Percentiles rank a stretch among this genome's conserved stretches.
phyloP scores from a whole-genome alignment of 2,329 filamentous ascomycete genomes.

The Fusarium xylarioides region DNA sequence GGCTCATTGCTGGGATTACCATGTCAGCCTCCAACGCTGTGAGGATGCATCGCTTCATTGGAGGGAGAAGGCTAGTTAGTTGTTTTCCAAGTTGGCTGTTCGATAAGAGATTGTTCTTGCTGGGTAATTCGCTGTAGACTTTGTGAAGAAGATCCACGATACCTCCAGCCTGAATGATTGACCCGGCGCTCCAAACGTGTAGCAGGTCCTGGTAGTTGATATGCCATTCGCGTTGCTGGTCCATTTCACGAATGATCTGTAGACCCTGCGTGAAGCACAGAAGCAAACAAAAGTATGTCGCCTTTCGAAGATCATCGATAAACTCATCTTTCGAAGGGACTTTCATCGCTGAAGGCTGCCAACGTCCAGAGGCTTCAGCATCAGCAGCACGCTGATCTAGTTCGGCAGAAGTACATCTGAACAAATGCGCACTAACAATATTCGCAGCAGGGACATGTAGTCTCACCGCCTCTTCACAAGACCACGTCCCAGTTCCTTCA shows the following conservation, averaged over 20 bases:
- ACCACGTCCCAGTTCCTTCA: constrained; percentile 2
- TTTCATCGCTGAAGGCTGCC: background rate
- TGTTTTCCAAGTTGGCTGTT: background rate
- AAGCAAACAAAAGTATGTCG: background rate
- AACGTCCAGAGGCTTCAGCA: background rate
- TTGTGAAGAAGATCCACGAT: background rate
- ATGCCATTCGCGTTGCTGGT: background rate
- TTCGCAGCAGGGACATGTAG: background rate
- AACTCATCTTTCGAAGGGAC: rapidly evolving
- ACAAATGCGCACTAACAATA: background rate
- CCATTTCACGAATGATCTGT: background rate
- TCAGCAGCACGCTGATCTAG: background rate
- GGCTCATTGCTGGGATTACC: background rate
- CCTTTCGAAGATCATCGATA: background rate
- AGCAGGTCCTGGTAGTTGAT: background rate
- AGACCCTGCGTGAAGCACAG: background rate
- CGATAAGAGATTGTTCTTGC: background rate
- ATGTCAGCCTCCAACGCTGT: background rate
- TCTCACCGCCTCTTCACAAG: constrained; percentile 5
- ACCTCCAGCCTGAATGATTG: background rate
- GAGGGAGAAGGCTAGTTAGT: background rate
- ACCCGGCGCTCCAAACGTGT: background rate
- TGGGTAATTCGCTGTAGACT: background rate
- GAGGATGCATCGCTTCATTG: background rate
- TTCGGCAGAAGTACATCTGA: background rate